Conservation (phyloP, 352 stramenopile species). For the Phytopythium vexans region DNA sequence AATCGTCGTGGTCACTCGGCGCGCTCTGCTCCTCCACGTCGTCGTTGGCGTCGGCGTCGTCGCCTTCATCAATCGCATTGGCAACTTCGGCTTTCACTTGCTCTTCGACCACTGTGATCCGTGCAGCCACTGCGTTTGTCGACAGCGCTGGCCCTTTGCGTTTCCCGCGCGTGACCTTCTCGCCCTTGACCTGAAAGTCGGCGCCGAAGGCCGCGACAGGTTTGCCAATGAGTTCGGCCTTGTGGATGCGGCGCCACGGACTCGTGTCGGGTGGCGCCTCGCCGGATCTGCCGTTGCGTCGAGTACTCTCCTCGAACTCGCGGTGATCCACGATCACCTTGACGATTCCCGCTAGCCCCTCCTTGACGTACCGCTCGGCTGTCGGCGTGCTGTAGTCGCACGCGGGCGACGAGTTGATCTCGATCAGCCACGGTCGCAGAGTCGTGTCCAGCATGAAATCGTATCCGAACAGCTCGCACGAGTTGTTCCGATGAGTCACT, state of each 20-base stretch:
- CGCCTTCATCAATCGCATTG: too few species aligned
- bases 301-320: slow-evolving; percentile 40
- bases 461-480: slow-evolving; percentile 92
- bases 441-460: slow-evolving; percentile 93
- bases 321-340: slow-evolving; percentile 88
- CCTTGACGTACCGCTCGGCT: slow-evolving; percentile 87
- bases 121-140: too few species aligned
- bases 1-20: too few species aligned
- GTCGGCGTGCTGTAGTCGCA: slow-evolving; percentile 93
- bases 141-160: too few species aligned
- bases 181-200: slow-evolving; percentile 67
- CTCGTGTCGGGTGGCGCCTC: slow-evolving; percentile 45
- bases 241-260: slow-evolving; percentile 63
- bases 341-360: slow-evolving; percentile 77
- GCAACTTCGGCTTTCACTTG: too few species aligned
- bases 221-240: slow-evolving; percentile 59
- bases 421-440: slow-evolving; percentile 87
- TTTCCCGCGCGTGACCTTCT: slow-evolving; percentile 22
- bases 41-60: too few species aligned
- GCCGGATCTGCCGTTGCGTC: not conserved
- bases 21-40: too few species aligned
- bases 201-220: slow-evolving; percentile 57
- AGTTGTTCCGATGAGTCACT: slow-evolving; percentile 87
- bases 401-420: slow-evolving; percentile 91
- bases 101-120: too few species aligned